phyloP scores from a whole-genome alignment of 306 rosid species.

The Quercus bicolor region DNA sequence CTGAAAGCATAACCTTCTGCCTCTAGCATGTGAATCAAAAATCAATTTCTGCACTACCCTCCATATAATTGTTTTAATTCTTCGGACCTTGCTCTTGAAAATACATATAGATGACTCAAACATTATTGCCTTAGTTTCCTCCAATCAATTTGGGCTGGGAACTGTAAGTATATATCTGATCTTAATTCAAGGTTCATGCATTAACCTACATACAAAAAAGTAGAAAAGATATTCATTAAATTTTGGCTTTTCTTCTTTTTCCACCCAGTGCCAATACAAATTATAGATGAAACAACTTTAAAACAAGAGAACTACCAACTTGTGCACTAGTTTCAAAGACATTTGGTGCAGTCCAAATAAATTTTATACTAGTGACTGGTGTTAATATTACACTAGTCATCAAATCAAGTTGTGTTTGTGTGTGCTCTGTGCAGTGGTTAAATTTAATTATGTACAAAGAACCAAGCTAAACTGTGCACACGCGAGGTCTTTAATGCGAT shows the following conservation, averaged over 20 bases:
- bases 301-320: neutral
- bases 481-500: too few species aligned
- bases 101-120: neutral
- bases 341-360: neutral
- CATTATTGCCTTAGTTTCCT: neutral
- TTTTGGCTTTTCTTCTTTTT: neutral
- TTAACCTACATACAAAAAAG: slow-evolving; percentile 15
- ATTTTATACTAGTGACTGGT: neutral
- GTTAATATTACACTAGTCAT: neutral
- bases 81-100: too few species aligned
- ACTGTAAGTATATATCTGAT: slow-evolving; percentile 1
- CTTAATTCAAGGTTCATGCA: neutral
- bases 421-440: neutral
- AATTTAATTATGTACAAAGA: neutral
- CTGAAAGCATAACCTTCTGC: too few species aligned
- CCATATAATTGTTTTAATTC: too few species aligned
- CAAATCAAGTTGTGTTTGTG: neutral
- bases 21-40: too few species aligned
- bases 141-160: slow-evolving; percentile 15
- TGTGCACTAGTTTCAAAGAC: neutral
- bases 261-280: neutral
- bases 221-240: neutral
- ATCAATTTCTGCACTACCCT: too few species aligned
- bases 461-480: neutral
- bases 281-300: neutral